These are phyloP conservation scores for Monilinia fructigena DNA, from an alignment of 2,329 filamentous ascomycete species.

Conservation along the genomic window DNA sequence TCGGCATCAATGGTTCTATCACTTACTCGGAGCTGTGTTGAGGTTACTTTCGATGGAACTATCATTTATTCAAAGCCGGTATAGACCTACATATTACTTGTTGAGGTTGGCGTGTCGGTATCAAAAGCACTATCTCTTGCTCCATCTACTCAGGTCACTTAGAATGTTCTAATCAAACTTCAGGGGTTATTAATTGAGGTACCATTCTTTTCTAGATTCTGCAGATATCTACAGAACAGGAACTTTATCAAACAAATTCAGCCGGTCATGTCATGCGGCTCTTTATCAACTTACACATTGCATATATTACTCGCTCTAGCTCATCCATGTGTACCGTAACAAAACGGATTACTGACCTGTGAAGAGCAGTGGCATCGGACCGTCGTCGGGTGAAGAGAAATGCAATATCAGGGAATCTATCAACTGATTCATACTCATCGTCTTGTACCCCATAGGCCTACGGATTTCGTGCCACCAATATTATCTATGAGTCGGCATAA, in stretches of 20 bases:
- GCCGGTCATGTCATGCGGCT: conserved; percentile 18
- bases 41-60: not conserved
- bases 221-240: conserved; percentile 17
- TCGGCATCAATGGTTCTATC: not conserved
- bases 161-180: not conserved
- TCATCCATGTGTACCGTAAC: conserved; percentile 7
- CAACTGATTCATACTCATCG: conserved; percentile 7
- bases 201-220: conserved; percentile 1
- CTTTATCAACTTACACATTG: conserved; percentile 1
- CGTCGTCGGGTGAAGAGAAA: conserved; percentile 14
- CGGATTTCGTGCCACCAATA: conserved; percentile 2
- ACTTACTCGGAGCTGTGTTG: not conserved
- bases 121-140: not conserved
- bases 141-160: not conserved
- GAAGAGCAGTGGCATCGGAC: conserved; percentile 14
- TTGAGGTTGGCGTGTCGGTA: not conserved
- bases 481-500: not conserved
- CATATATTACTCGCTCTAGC: not conserved
- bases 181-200: not conserved
- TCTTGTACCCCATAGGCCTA: conserved; percentile 14
- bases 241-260: conserved; percentile 11
- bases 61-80: not conserved
- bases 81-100: not conserved
- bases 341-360: conserved; percentile 1
- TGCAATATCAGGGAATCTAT: conserved; percentile 2